Base-by-base conservation (phyloP, 2,329 filamentous ascomycete genomes). In the Falciphora oryzae region DNA sequence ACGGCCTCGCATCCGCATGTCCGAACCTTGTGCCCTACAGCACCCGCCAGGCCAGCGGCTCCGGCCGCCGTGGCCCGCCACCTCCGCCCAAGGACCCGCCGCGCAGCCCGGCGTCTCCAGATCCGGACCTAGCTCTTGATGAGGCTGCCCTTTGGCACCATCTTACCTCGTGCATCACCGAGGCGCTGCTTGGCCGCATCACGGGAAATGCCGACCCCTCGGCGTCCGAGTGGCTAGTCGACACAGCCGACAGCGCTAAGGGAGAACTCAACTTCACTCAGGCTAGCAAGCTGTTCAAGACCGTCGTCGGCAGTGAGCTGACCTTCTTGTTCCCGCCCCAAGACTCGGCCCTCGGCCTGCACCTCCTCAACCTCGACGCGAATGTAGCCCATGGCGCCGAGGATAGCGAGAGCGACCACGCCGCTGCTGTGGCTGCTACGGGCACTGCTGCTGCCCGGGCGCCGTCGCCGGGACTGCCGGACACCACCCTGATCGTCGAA, bases 221-320 rank as follows among this genome's bases (percentile, higher is more conserved):
- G 3, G 11, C 53, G 13, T 27, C 59, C n/a, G 77, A 79, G 58
- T 88, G 84, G 83, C 76, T 79, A 14, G 77, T 86, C 13, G 80
- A 83, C 59, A 85, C 85, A 0, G 75, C 77, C 2, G 84, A 88
- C 68, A 77, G 78, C 6, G 79, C 82, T n/a, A 76, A 72, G 5
- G 81, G 81, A 3, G 78, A 79, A 29, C 65, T 74, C 38, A 73
- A 69, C 58, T 74, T 80, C 57, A 73, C 77, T 35, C 75, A 79
- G 63, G 76, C 81, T 22, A 63, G 61, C 61, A 65, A 65, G 18
- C 63, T 73, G n/a, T 72, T 75, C 60, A 73, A 74, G 65, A 67
- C 72, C 3, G 67, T 70, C 13, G 68, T 57, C 67, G 71, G 71
- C 60, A 75, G 75, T 59, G 77, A 82, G 64, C 76, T 86, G 50